phyloP scores from a whole-genome alignment of 305 asterid species.

The Fraxinus platypoda region DNA sequence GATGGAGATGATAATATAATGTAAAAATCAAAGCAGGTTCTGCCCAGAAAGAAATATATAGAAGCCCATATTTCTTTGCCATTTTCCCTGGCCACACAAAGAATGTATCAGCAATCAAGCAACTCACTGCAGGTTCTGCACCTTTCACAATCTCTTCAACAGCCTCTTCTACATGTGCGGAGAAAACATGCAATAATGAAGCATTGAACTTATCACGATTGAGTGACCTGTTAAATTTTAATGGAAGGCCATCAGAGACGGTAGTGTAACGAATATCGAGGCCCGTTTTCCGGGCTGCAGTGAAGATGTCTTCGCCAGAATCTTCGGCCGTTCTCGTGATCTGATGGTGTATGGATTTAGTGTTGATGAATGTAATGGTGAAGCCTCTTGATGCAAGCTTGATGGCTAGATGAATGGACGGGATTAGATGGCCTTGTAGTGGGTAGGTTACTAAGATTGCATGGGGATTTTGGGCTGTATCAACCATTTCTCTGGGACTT shows the following conservation, averaged over 20 bases:
- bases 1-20: constrained; percentile 46
- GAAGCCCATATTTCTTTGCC: constrained; percentile 41
- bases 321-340: constrained; percentile 18
- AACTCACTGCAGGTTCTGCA: constrained; percentile 30
- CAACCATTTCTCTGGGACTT: constrained; percentile 15
- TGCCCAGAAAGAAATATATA: constrained; percentile 44
- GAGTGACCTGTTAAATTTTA: constrained; percentile 41
- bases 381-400: constrained; percentile 37
- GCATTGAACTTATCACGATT: constrained; percentile 48
- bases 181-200: constrained; percentile 42
- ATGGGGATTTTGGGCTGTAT: constrained; percentile 27
- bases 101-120: constrained; percentile 52
- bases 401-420: constrained; percentile 35
- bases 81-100: constrained; percentile 47
- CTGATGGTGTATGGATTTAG: constrained; percentile 37
- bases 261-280: constrained; percentile 53
- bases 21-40: constrained; percentile 49
- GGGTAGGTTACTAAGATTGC: constrained; percentile 35
- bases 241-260: constrained; percentile 49
- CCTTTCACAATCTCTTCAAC: constrained; percentile 20
- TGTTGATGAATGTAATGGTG: constrained; percentile 45
- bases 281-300: constrained; percentile 31
- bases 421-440: constrained; percentile 39
- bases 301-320: constrained; percentile 27
- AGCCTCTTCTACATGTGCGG: constrained; percentile 49